These are phyloP conservation scores for Coprinopsis strossmayeri DNA, from an alignment of 768 basidiomycete genomes.

Conservation along the genomic window DNA sequence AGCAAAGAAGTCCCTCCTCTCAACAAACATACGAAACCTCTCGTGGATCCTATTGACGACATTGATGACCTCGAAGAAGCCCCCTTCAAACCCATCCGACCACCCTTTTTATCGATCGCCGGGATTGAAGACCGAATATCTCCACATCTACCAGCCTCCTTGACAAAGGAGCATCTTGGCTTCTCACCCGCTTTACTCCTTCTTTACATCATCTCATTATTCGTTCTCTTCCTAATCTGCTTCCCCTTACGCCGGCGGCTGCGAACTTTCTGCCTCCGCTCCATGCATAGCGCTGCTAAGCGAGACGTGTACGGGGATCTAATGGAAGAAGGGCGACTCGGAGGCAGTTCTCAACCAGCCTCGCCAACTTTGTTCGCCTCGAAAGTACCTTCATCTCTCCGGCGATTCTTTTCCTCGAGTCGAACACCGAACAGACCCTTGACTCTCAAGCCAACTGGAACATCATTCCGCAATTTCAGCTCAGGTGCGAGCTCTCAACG, in stretches of 20 bases:
- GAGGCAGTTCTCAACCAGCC: conserved; percentile 28
- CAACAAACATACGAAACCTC: conserved; percentile 39
- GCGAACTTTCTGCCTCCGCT: conserved; percentile 39
- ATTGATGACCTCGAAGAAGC: conserved; percentile 44
- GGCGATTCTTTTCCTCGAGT: conserved; percentile 3
- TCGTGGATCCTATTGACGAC: conserved; percentile 71
- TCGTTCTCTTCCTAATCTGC: conserved; percentile 34
- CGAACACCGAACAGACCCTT: conserved; percentile 1
- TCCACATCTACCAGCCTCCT: conserved; percentile 57
- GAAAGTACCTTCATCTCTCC: conserved; percentile 25
- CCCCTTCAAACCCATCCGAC: conserved; percentile 59
- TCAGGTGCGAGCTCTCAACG: conserved; percentile 19
- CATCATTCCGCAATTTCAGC: conserved; percentile 10
- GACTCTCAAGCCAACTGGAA: neutral
- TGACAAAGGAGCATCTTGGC: conserved; percentile 60
- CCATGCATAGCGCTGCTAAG: conserved; percentile 28
- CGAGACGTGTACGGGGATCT: conserved; percentile 31
- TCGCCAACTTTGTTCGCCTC: conserved; percentile 24
- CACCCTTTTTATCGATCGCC: conserved; percentile 52
- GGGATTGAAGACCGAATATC: conserved; percentile 58
- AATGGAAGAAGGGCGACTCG: conserved; percentile 47
- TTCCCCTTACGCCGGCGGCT: conserved; percentile 57
- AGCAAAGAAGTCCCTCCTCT: conserved; percentile 70
- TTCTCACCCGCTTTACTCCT: conserved; percentile 65
- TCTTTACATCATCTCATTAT: conserved; percentile 42